A percentile compares a stretch with the other conserved stretches of the same genome.
Evolutionary conservation across 2,329 filamentous ascomycete species (phyloP).

Genomic region (Arachnopeziza araneosa): DNA sequence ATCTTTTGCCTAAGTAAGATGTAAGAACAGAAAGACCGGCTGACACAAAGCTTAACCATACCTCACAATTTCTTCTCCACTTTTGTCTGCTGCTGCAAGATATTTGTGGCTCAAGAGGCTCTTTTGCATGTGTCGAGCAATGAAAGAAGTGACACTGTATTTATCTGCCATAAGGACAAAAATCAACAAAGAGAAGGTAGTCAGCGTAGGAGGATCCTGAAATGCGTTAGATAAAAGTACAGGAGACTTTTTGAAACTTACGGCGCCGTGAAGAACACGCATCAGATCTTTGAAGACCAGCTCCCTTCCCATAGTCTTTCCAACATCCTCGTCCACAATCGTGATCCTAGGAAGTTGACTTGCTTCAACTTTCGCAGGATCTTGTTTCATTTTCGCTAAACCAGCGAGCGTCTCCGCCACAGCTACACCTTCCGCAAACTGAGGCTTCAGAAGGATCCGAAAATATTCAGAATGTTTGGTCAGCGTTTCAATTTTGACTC

Average conservation of each 20-base stretch:
- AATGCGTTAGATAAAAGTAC: slow-evolving; percentile 2
- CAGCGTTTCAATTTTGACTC: slow-evolving; percentile 53
- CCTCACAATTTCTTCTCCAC: slow-evolving; percentile 54
- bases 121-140: slow-evolving; percentile 49
- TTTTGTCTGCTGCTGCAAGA: slow-evolving; percentile 41
- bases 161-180: slow-evolving; percentile 67
- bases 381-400: slow-evolving; percentile 41
- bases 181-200: slow-evolving; percentile 57
- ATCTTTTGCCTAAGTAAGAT: slow-evolving; percentile 57
- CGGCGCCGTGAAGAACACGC: slow-evolving; percentile 55
- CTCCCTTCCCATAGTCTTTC: slow-evolving; percentile 53
- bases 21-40: slow-evolving; percentile 55
- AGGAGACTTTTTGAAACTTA: slow-evolving; percentile 22
- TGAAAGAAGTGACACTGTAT: slow-evolving; percentile 57
- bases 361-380: slow-evolving; percentile 43
- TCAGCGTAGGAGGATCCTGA: slow-evolving; percentile 28
- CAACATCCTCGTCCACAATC: slow-evolving; percentile 64
- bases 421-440: slow-evolving; percentile 57
- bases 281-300: slow-evolving; percentile 62
- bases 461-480: slow-evolving; percentile 65
- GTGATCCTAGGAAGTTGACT: slow-evolving; percentile 55
- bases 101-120: slow-evolving; percentile 47
- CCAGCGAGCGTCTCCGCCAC: slow-evolving; percentile 46
- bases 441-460: slow-evolving; percentile 57
- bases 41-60: slow-evolving; percentile 39